Conservation (phyloP, 495 filamentous ascomycete species). For the Halenospora varia region DNA sequence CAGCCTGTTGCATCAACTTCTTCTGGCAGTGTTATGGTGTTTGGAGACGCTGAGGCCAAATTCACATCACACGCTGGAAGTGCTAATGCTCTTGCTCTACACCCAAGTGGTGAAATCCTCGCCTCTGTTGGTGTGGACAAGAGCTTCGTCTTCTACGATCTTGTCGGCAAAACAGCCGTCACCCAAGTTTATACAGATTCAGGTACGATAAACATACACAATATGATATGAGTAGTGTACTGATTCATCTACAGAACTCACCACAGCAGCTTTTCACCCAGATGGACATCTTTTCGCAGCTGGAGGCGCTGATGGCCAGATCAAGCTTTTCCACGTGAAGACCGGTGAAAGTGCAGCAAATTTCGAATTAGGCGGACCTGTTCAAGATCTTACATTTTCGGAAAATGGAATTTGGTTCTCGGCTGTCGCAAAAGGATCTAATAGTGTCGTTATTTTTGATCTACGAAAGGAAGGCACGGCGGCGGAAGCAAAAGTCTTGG, state of each 20-base stretch:
- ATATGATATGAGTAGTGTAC: conserved; percentile 8
- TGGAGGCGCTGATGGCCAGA: conserved; percentile 68
- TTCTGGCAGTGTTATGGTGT: conserved; percentile 75
- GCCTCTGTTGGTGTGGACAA: conserved; percentile 90
- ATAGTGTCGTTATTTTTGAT: conserved; percentile 81
- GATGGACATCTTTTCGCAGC: conserved; percentile 92
- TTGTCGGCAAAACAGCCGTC: conserved; percentile 58
- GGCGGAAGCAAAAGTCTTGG: conserved; percentile 70
- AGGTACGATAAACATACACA: conserved; percentile 50
- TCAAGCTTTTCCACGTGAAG: conserved; percentile 83
- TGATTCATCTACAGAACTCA: conserved; percentile 58
- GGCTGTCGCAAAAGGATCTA: conserved; percentile 65
- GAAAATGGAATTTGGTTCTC: conserved; percentile 98
- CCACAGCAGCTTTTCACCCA: conserved; percentile 83
- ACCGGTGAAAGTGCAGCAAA: conserved; percentile 64
- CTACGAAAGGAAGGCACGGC: conserved; percentile 79
- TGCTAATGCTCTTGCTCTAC: conserved; percentile 70
- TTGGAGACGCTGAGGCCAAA: conserved; percentile 59
- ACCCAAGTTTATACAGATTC: conserved; percentile 77
- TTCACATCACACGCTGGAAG: conserved; percentile 78
- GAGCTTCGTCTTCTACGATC: conserved; percentile 88
- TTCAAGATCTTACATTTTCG: conserved; percentile 78
- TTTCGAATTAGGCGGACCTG: conserved; percentile 61
- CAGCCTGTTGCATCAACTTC: conserved; percentile 68
- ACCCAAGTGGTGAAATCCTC: conserved; percentile 80